Evolutionary conservation across 306 rosid species (phyloP), one percentile per base, ranked within the genome.

Genomic region (Chamaecrista fasciculata): DNA sequence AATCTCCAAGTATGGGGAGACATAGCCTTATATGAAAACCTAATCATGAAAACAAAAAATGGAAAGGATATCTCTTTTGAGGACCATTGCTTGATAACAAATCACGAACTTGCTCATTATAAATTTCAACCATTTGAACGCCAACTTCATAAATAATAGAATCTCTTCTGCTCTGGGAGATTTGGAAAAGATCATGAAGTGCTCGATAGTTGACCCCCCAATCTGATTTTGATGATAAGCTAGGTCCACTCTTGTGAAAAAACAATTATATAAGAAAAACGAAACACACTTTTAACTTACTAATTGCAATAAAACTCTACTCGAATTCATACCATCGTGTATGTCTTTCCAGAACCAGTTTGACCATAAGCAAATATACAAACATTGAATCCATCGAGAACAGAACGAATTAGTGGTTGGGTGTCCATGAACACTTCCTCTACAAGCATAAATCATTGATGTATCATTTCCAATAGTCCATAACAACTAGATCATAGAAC

Each of bases 351-450:
- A 1, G 94, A 87, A 21, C 90, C 94, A 58, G 94, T 88, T 79
- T 88, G 94, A 57, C 94, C 94, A 70, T 88, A 88, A 29, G 91
- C 94, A 83, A 88, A 88, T 85, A 88, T 88, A 63, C 94, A 88
- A 53, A 88, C 94, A 75, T 79, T 85, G 78, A 83, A 88, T 47
- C 91, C 94, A 57, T 88, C 94, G 16, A 88, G 85, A 44, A 88
- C 94, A 44, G 88, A 85, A 26, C 88, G 88, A 68, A 85, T 75
- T 57, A 88, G 70, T 7, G 90, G 91, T 70, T 71, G 86, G 15
- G 88, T 88, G 65, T 88, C 94, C 37, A 77, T 29, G 78, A 77
- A 88, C 23, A 87, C 82, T 58, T 88, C 90, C 88, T 81, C 90
- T 85, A 78, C 62, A 55, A 69, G 44, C 65, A 33, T 34, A 48